Evolutionary conservation across 2,329 filamentous ascomycete genomes (phyloP), one percentile per base, ranked within the genome.

Genomic region (Colletotrichum orchidophilum): DNA sequence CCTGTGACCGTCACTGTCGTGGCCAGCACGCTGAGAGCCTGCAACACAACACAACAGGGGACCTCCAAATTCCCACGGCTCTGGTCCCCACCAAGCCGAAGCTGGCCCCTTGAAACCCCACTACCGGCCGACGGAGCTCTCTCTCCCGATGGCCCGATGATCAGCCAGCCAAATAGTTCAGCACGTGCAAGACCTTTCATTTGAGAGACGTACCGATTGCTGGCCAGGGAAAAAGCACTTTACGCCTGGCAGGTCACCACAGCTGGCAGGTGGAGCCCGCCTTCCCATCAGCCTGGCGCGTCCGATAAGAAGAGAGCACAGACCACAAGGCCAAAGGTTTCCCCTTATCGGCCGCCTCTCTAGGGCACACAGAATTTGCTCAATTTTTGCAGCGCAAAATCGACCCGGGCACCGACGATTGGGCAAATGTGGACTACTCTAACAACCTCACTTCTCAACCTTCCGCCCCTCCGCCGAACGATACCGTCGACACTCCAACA

Each of bases 401-500:
- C 61, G 29, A n/a, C 27, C 50, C 60, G 29, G 61, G 52, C 62
- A 33, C 35, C 57, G 50, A 49, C 39, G 64, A 64, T 42, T 50
- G 24, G 65, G 39, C 39, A 62, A 49, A 21, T 29, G 60, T 61
- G 46, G 50, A 29, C 61, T 63, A 53, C 21, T 58, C 24, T 52
- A 69, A 72, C 66, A 72, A 70, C 72, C 66, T 74, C 66, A 70
- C 31, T 52, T 63, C 60, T 63, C 42, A 61, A 61, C 39, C 59
- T 50, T 70, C 64, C 26, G 46, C 64, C 68, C 75, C 75, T 74
- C 77, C 75, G 78, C 78, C 58, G 46, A 63, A 49, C 76, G 78
- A 74, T 77, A 79, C 80, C 78, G 77, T 80, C 77, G 77, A 63
- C 29, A 81, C 80, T 77, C 78, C 76, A 76, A 80, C 77, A 78